Conservation (phyloP, 495 filamentous ascomycete genomes). For the Pyrenula aspistea region DNA sequence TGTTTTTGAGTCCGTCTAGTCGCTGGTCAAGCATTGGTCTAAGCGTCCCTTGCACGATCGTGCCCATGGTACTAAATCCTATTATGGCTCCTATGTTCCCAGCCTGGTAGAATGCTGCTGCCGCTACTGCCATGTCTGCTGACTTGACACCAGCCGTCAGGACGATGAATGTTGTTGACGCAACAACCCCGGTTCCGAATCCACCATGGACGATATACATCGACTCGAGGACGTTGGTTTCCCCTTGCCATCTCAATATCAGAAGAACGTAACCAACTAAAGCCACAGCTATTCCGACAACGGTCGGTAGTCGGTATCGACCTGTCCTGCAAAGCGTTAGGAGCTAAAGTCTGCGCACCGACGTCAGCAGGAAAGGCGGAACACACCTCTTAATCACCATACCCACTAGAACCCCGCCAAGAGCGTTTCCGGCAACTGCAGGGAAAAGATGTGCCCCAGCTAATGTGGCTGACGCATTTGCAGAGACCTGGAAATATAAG, state of each 20-base stretch:
- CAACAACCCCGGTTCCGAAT: constrained; percentile 41
- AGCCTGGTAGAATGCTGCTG: background rate
- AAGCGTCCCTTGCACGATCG: background rate
- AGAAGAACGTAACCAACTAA: constrained; percentile 41
- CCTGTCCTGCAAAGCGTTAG: constrained; percentile 45
- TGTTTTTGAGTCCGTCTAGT: background rate
- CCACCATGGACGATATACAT: constrained; percentile 50
- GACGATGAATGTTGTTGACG: constrained; percentile 40
- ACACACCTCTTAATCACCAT: too few species aligned
- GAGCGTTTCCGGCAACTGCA: constrained; percentile 51
- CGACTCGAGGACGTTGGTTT: constrained; percentile 46
- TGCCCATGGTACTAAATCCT: background rate
- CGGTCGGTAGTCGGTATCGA: constrained; percentile 41
- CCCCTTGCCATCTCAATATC: constrained; percentile 48
- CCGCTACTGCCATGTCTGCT: constrained; percentile 39
- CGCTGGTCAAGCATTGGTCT: background rate
- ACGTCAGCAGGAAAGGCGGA: too few species aligned
- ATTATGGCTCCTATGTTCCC: background rate
- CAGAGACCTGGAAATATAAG: constrained; percentile 58
- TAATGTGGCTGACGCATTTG: constrained; percentile 36
- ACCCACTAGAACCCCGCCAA: constrained; percentile 50
- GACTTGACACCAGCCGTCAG: constrained; percentile 40
- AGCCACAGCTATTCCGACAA: constrained; percentile 36
- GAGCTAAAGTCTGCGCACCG: too few species aligned
- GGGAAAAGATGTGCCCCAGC: constrained; percentile 53